Percentiles rank a stretch among this genome's conserved stretches.
phyloP scores from a whole-genome alignment of 192 early-diverging fungal species.

The Blastocladiella britannica region DNA sequence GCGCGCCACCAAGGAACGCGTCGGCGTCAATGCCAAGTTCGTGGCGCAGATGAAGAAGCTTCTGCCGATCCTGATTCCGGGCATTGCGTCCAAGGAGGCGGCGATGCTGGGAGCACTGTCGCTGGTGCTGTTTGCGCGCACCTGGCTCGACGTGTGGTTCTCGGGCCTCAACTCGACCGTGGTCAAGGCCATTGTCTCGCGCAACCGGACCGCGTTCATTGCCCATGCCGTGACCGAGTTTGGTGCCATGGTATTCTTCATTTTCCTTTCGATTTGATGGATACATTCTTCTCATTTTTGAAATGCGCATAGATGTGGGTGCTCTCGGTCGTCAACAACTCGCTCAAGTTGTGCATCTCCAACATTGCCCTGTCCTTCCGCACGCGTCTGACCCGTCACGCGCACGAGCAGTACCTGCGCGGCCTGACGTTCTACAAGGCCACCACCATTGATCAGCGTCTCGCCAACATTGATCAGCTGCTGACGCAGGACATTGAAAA shows the following conservation, averaged over 20 bases:
- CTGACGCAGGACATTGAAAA: constrained; percentile 22
- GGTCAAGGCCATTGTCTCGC: constrained; percentile 54
- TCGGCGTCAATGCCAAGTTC: constrained; percentile 34
- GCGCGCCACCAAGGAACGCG: constrained; percentile 2
- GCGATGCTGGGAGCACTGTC: constrained; percentile 21
- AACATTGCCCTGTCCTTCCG: constrained; percentile 34
- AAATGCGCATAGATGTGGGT: constrained; percentile 20
- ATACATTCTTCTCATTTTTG: constrained; percentile 1
- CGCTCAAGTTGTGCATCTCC: constrained; percentile 32
- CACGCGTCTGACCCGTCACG: constrained; percentile 30
- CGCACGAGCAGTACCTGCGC: constrained; percentile 44
- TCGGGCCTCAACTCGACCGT: too few relatives aligned
- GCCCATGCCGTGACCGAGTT: constrained; percentile 38
- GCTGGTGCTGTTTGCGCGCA: constrained; percentile 30
- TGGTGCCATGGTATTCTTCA: constrained; percentile 37
- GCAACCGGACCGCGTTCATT: constrained; percentile 34
- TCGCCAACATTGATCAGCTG: constrained; percentile 51
- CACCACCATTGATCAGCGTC: constrained; percentile 55
- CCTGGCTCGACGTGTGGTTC: constrained; percentile 40
- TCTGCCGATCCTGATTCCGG: constrained; percentile 36
- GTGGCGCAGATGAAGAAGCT: constrained; percentile 29
- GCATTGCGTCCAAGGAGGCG: constrained; percentile 25
- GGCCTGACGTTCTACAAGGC: constrained; percentile 68
- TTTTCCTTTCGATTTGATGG: background rate
- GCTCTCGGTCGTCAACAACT: constrained; percentile 41